Percentiles rank a stretch among this genome's conserved stretches.
Conservation (phyloP, 306 rosid species). For the Echinosophora koreensis region DNA sequence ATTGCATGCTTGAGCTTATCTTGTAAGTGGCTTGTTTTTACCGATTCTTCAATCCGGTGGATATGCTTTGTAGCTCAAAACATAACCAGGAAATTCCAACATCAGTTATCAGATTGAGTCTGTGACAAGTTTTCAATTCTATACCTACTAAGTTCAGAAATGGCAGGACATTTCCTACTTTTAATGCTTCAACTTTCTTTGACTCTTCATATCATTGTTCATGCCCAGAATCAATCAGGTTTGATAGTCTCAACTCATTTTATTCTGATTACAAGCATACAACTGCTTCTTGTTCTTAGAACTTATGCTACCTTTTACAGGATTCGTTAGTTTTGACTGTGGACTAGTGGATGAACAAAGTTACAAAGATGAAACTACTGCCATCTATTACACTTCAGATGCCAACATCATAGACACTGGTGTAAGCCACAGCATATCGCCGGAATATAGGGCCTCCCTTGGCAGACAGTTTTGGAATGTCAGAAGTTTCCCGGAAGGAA, state of each 20-base stretch:
- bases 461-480: conserved; percentile 54
- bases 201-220: conserved; percentile 39
- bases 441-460: conserved; percentile 36
- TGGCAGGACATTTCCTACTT: conserved; percentile 31
- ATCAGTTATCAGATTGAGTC: background rate
- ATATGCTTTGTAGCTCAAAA: conserved; percentile 8
- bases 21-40: conserved; percentile 14
- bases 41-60: background rate
- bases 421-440: conserved; percentile 41
- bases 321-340: conserved; percentile 56
- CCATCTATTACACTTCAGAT: conserved; percentile 50
- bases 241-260: conserved; percentile 2
- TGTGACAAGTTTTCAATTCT: conserved; percentile 22
- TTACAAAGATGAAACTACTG: conserved; percentile 53
- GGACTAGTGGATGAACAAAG: conserved; percentile 50
- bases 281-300: background rate
- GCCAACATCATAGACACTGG: conserved; percentile 43
- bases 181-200: conserved; percentile 35
- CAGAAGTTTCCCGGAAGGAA: conserved; percentile 52
- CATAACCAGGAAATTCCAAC: conserved; percentile 14
- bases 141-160: background rate
- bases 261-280: conserved; percentile 16
- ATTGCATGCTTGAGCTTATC: conserved; percentile 7
- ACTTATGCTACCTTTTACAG: conserved; percentile 37
- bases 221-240: conserved; percentile 50